Evolutionary conservation across 2,329 filamentous ascomycete species (phyloP), one percentile per base, ranked within the genome.

Genomic region (Colletotrichum lentis): DNA sequence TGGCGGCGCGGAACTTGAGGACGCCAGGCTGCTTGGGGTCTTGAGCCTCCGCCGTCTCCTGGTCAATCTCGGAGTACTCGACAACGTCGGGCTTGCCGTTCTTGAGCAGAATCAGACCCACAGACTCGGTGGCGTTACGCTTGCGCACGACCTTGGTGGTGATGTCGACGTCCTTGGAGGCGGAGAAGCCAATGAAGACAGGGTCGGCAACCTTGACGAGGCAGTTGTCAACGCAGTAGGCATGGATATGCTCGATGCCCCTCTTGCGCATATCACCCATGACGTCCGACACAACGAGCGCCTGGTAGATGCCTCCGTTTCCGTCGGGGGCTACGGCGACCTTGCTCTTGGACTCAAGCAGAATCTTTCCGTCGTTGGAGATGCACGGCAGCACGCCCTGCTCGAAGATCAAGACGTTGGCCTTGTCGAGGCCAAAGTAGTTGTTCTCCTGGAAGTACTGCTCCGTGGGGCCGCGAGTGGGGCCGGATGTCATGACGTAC

Each of bases 401-500:
- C 83, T 99, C 95, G 74, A 99, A 99, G 79, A 98, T 92, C 73
- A 91, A 81, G 69, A 99, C 91, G 76, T 99, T 96, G 78, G 91
- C 89, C 80, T 92, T 87, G 73, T 90, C 86, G 69, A 99, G 82
- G 6, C 96, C 96, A 79, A 99, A 99, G 84, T 94, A 98, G 66
- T 88, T 87, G 84, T 98, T 86, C 80, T 97, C 86, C 78, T 91
- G 83, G 80, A 99, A 98, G 84, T 96, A 99, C 70, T 91, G 85
- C 84, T 97, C 92, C n/a, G 96, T 99, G 47, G 94, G 93, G 70
- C 88, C 89, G 73, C 94, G 88, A 8, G 96, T 99, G 53, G 96
- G 96, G 5, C 96, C 96, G 75, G 93, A 97, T 75, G 96, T 99
- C 96, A 99, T 99, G 80, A 99, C 93, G 82, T 99, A 99, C 96